A percentile compares a stretch with the other conserved stretches of the same genome.
Evolutionary conservation across 108 stramenopile genomes (phyloP).

Genomic region (Nitzschia palea): DNA sequence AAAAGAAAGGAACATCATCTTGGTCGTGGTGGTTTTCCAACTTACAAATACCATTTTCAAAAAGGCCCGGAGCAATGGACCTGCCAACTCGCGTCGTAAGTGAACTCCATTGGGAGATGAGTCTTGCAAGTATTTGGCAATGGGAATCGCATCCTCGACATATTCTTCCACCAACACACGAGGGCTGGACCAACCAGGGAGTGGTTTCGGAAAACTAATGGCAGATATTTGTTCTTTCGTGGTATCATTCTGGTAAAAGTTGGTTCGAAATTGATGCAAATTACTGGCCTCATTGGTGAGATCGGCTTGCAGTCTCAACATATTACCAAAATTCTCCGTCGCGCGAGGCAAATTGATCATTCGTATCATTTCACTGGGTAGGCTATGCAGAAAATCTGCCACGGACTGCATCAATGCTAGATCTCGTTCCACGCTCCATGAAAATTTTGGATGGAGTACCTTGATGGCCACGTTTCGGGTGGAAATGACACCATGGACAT

Average conservation of each 20-base stretch:
- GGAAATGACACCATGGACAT: slow-evolving; percentile 14
- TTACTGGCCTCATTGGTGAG: slow-evolving; percentile 75
- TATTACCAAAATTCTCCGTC: slow-evolving; percentile 63
- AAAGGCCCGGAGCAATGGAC: slow-evolving; percentile 78
- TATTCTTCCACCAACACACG: slow-evolving; percentile 74
- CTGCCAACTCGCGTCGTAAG: slow-evolving; percentile 62
- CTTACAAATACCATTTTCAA: slow-evolving; percentile 87
- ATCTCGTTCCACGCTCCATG: slow-evolving; percentile 62
- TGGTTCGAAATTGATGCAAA: slow-evolving; percentile 57
- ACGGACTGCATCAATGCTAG: slow-evolving; percentile 61
- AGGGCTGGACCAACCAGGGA: slow-evolving; percentile 52
- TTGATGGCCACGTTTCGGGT: slow-evolving; percentile 71
- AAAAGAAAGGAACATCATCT: neutral
- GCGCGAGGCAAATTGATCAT: slow-evolving; percentile 82
- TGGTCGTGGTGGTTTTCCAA: too few relatives aligned
- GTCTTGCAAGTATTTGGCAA: slow-evolving; percentile 67
- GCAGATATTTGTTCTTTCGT: slow-evolving; percentile 24
- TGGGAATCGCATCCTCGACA: slow-evolving; percentile 64
- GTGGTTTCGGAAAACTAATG: slow-evolving; percentile 71
- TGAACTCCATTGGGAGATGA: slow-evolving; percentile 46
- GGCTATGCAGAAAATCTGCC: slow-evolving; percentile 66
- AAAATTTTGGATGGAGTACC: slow-evolving; percentile 81
- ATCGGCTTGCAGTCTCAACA: slow-evolving; percentile 77
- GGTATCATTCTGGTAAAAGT: slow-evolving; percentile 55
- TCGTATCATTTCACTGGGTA: slow-evolving; percentile 52